Base-by-base conservation (phyloP, 192 early-diverging fungal species). In the Mortierella hygrophila region DNA sequence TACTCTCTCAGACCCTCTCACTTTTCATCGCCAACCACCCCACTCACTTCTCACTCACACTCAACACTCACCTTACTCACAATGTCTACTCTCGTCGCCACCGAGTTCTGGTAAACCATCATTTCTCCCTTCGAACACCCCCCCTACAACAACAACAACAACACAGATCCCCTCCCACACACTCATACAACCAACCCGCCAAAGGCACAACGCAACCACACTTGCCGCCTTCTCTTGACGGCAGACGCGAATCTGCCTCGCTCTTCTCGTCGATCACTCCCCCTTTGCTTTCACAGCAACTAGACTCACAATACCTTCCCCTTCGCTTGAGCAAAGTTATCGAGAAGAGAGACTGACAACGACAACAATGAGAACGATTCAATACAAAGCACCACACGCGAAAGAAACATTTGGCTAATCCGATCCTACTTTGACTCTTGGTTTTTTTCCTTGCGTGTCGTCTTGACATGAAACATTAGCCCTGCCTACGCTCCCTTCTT, bases 401-500 rank as follows among this genome's bases (percentile, higher is more conserved):
- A 52, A 52, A 52, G 20, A 52, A 65, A 35, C n/a, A 2, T 65
- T 65, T 29, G 11, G 21, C 21, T 38, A 60, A 7, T 8, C 47
- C 15, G 9, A 40, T 32, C 32, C 20, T n/a, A 4, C 38, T 52
- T 8, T 37, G 35, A 47, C 18, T 52, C 42, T 35, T 40, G 38
- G 38, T 6, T 73, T 54, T 7, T 38, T 20, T 52, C 21, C 26
- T 0, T 29, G 38, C 21, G 29, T 55, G 11, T 52, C 37, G 26
- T 52, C 35, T 26, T 40, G n/a, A 37, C 35, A 16, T 60, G 23
- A 8, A 23, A 46, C 5, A 49, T n/a, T 83, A 89, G 98, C 92
- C 98, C 98, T 44, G 94, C 94, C 52, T 99, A 96, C 89, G 93
- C 97, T 75, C 96, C 98, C 60, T 96, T 99, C 93, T 98, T 99